These are phyloP conservation scores for Lophiostoma macrostomum DNA, from an alignment of 495 filamentous ascomycete genomes.

Conservation along the genomic window DNA sequence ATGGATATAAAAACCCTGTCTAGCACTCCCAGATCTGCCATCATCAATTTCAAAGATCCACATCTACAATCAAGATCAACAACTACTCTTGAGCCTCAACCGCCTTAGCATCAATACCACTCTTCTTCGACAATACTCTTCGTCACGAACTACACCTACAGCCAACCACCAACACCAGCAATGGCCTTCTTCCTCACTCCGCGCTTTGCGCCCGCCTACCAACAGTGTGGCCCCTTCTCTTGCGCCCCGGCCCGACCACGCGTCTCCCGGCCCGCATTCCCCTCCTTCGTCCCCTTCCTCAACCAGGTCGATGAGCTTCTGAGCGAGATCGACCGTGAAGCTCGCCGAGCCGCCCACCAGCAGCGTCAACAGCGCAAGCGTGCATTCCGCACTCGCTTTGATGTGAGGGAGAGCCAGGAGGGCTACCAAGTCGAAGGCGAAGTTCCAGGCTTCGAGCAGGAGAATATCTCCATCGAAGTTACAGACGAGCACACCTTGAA, in stretches of 20 bases:
- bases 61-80: constrained; percentile 10
- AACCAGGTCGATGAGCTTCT: constrained; percentile 22
- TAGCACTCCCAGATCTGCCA: not conserved
- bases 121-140: constrained; percentile 8
- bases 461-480: constrained; percentile 29
- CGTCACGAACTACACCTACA: constrained; percentile 1
- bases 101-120: constrained; percentile 7
- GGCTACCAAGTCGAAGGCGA: constrained; percentile 27
- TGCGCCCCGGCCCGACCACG: constrained; percentile 8
- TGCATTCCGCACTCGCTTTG: constrained; percentile 18
- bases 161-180: constrained; percentile 6
- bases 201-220: constrained; percentile 19
- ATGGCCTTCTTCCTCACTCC: constrained; percentile 30
- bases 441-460: constrained; percentile 27
- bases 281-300: constrained; percentile 24
- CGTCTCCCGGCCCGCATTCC: not conserved
- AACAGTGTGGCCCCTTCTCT: constrained; percentile 9
- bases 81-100: constrained; percentile 11
- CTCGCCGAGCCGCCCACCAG: constrained; percentile 5
- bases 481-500: constrained; percentile 31
- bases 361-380: constrained; percentile 26
- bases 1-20: constrained; percentile 23
- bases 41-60: constrained; percentile 20
- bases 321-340: constrained; percentile 24
- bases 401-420: constrained; percentile 22